Base-by-base conservation (phyloP, 2,329 filamentous ascomycete species). In the Rutstroemia sp. region DNA sequence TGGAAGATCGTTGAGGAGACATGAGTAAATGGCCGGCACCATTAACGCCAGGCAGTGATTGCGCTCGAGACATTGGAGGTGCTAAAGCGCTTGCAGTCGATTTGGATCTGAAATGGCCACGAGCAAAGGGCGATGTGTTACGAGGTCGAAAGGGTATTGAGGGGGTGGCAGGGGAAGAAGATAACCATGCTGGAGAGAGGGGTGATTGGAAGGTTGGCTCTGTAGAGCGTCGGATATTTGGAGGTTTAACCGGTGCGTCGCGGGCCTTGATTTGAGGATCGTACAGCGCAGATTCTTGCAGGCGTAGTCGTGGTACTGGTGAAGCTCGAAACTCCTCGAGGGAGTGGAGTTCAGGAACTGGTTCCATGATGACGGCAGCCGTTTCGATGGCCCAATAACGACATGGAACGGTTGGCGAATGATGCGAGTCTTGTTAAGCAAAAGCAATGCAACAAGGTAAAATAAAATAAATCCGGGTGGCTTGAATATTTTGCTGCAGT, bases 271-370 rank as follows among this genome's bases (percentile, higher is more conserved):
- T 56, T 46, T 58, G 55, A 50, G 48, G 51, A 46, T 61, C 57
- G 53, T 58, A 58, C 12, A 61, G 30, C 4, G 65, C 57, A 9
- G 65, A 60, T 38, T 67, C 67, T 57, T 63, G 61, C 19, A 81
- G 70, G 58, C 79, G 77, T 46, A 83, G 70, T 30, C 73, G 75
- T 41, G 81, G 79, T 39, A 83, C 72, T 62, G 81, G 80, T 52
- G 80, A 78, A 54, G 80, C 72, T 60, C 76, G 78, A 67, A 86
- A 86, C 69, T 81, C 81, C 75, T 85, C 82, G 78, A 86, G 82
- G 61, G 81, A 77, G 74, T 86, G 81, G 50, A 82, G 83, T 73
- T 86, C 83, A 63, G 83, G 83, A 66, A 86, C 83, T 57, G 82
- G 81, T 71, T 86, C 83, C 83, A 86, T 86, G 64, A 64, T 70